These are phyloP conservation scores for Leishmania guyanensis DNA, from an alignment of 208 protist species.

Conservation along the genomic window DNA sequence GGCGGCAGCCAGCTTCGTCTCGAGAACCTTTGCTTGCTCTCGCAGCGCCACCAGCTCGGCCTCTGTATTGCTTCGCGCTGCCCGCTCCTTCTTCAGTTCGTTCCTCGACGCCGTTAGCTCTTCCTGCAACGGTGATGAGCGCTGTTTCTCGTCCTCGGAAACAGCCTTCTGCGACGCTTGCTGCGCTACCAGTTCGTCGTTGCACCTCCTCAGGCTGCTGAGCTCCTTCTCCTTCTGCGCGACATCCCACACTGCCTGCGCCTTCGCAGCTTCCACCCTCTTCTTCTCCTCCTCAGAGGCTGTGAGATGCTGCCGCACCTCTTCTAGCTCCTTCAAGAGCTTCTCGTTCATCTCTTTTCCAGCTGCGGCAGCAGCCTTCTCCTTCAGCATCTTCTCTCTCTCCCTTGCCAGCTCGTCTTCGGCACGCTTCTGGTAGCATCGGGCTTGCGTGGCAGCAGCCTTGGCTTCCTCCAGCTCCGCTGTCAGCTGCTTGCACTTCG, in stretches of 20 bases:
- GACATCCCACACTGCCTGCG: conserved; percentile 9
- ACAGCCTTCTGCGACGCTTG: conserved; percentile 25
- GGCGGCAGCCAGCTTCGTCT: conserved; percentile 10
- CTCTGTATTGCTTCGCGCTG: conserved; percentile 18
- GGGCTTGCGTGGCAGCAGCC: conserved; percentile 34
- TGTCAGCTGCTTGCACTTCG: conserved; percentile 36
- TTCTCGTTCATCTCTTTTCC: conserved; percentile 12
- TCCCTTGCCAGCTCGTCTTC: conserved; percentile 42
- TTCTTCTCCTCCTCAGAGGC: conserved; percentile 22
- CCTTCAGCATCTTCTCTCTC: conserved; percentile 14
- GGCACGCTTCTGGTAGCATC: conserved; percentile 22
- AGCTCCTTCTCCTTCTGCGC: conserved; percentile 25
- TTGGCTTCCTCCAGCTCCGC: conserved; percentile 37
- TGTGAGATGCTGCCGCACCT: conserved; percentile 25
- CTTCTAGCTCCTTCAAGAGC: conserved; percentile 30
- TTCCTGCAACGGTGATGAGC: conserved; percentile 2
- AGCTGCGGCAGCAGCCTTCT: conserved; percentile 4
- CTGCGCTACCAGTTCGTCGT: conserved; percentile 18
- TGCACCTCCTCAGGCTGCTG: conserved; percentile 12
- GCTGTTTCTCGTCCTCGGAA: conserved; percentile 20
- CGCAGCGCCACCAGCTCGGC: conserved; percentile 15
- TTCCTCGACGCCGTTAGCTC: conserved; percentile 19
- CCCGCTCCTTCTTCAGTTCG: conserved; percentile 20
- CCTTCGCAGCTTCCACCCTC: conserved; percentile 18
- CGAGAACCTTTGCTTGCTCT: conserved; percentile 13